Base-by-base conservation (phyloP, 2,329 filamentous ascomycete genomes). In the Colletotrichum kahawae region DNA sequence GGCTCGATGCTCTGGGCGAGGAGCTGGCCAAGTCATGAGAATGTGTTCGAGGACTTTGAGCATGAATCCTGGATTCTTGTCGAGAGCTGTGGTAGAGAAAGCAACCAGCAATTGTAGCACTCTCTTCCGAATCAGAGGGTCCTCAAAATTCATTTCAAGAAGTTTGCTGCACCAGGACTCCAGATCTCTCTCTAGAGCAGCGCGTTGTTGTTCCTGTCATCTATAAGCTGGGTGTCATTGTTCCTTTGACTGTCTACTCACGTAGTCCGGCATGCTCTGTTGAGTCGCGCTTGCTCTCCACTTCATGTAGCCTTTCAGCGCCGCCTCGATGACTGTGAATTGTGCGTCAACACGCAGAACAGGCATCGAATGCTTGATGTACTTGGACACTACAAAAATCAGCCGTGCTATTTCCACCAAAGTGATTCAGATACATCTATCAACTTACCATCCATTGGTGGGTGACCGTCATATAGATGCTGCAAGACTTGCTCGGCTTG, bases 11-110 rank as follows among this genome's bases (percentile, higher is more conserved):
- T 93, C 91, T 4, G 93, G 92, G 70, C 94, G 90, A 57, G 95
- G 91, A 5, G 90, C 88, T n/a, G 95, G 92, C 85, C 94, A 93
- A 38, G 95, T 95, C 80, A 96, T 92, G 48, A 99, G 89, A 77
- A 98, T 95, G 82, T 98, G 95, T 82, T 98, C 95, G 5, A 98
- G 89, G 27, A 98, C 95, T 81, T 94, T 95, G 24, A 98, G 89
- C 84, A 98, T 97, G 83, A 98, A 96, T 43, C 89, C 90, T 7
- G 93, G 90, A 70, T 95, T 94, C 78, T 93, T 93, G 81, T 95
- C 92, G 8, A 98, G 88, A 4, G 94, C 94, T 34, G 92, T 93
- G 1, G 94, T 95, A 1, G 95, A 96, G 81, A 98, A 94, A 51
- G 95, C 95, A 56, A 97, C 95, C 60, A 95, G 92, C 31, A 97